Percentiles rank a stretch among this genome's conserved stretches.
Evolutionary conservation across 129 eudicot species (phyloP).

Genomic region (Chrysanthemum seticuspe): DNA sequence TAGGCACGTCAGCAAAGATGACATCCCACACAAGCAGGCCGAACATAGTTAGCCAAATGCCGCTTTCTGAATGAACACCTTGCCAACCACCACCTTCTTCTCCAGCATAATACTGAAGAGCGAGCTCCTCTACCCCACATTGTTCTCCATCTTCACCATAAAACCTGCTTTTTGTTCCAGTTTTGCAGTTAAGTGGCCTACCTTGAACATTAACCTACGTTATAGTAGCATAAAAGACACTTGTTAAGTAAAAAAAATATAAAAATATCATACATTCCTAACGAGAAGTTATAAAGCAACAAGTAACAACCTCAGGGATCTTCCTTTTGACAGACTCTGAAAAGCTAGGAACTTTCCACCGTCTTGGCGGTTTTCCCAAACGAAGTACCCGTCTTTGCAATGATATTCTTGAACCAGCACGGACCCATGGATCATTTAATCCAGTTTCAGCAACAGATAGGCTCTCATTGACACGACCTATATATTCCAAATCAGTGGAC

Average conservation of each 20-base stretch:
- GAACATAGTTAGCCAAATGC: constrained; percentile 85
- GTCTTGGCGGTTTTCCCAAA: constrained; percentile 88
- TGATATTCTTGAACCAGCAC: constrained; percentile 86
- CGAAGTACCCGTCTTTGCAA: constrained; percentile 86
- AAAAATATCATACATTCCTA: background rate
- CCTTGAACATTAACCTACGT: constrained; percentile 77
- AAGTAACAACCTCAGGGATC: constrained; percentile 64
- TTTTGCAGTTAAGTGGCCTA: constrained; percentile 67
- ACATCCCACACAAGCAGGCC: constrained; percentile 94
- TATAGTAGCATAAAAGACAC: background rate
- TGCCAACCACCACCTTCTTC: constrained; percentile 96
- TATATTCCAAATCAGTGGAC: constrained; percentile 83
- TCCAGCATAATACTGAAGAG: constrained; percentile 86
- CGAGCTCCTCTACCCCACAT: constrained; percentile 94
- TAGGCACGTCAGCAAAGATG: constrained; percentile 76
- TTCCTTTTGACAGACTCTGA: constrained; percentile 74
- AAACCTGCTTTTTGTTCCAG: constrained; percentile 78
- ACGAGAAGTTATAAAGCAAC: constrained; percentile 11
- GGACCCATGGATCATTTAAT: constrained; percentile 82
- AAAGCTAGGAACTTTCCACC: constrained; percentile 82
- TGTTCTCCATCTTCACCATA: constrained; percentile 95
- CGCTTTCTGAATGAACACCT: constrained; percentile 91
- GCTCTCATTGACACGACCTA: constrained; percentile 72
- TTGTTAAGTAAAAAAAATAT: constrained; percentile 7
- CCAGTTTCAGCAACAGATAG: constrained; percentile 79